Base-by-base conservation (phyloP, 768 basidiomycete genomes). In the Pleurotus sapidus region DNA sequence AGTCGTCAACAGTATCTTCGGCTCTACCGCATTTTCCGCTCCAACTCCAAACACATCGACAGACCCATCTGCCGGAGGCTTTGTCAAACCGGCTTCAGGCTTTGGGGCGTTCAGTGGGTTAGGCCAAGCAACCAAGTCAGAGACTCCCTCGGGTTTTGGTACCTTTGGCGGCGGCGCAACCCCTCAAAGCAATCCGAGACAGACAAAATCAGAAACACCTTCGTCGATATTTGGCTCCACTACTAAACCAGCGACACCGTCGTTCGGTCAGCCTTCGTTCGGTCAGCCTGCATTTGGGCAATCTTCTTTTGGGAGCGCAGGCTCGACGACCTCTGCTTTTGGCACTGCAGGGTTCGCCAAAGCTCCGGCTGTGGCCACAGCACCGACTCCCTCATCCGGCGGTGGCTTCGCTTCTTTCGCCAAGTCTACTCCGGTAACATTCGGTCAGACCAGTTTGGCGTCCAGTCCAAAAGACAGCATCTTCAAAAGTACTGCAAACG, bases 201-300 rank as follows among this genome's bases (percentile, higher is more conserved):
- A 5, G 25, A 46, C 11, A 9, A 49, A 27, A 57, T 58, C 24
- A 25, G 61, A 46, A 42, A 51, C 56, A 15, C 56, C 47, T 12
- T 9, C 49, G 5, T 57, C 47, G 37, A 15, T 42, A 9, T 50
- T 48, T 27, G 30, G 30, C 18, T 46, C 55, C 23, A 17, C 30
- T 11, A 34, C 65, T 55, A 49, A 39, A 37, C 60, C 60, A 37
- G 57, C 63, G 53, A 50, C 63, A 47, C 42, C 60, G 25, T 61
- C 64, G 7, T 68, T 74, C 59, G 72, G 71, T 5, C 67, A 65
- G 39, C 43, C 72, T n/a, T 58, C 68, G 4, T 76, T 79, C 53
- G 72, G 72, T 45, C 71, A 74, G 57, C 57, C 72, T n/a, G 56
- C 68, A 5, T 74, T 72, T 55, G 70, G 71, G 9, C 66, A 73